Base-by-base conservation (phyloP, 306 rosid genomes). In the Medicago truncatula region DNA sequence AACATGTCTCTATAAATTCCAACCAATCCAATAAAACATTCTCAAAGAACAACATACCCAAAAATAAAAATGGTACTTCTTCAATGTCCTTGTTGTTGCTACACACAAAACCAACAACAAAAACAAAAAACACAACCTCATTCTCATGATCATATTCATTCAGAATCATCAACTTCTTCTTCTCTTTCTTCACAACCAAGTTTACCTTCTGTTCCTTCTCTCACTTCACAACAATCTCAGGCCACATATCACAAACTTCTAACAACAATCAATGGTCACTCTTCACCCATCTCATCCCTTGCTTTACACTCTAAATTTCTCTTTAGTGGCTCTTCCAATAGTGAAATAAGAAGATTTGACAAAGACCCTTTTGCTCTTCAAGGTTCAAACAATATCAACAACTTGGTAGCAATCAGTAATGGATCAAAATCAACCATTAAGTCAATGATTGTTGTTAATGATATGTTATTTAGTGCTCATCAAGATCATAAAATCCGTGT, bases 401-500 rank as follows among this genome's bases (percentile, higher is more conserved):
- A 28, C 47, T 25, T 56, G 0, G 88, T 80, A 0, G 82, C 80
- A 20, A 5, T 44, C 25, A 68, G 76, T 74, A 41, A 41, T 3
- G 82, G 82, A 39, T 17, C 71, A 40, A 65, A 39, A 76, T 20
- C 34, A 46, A 46, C 87, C 7, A 73, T 92, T 20, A 89, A 92
- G 54, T 86, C 88, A 0, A 23, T 89, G 0, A 78, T 79, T 3
- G 50, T 89, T 34, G 54, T 28, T 5, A 78, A 81, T 3, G 79
- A 88, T 2, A 67, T 62, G n/a, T 70, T 88, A 0, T 82, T 85
- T 87, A 86, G 77, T 21, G 89, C 96, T 15, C 97, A 92, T 68
- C 96, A 92, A 58, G 96, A 92, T 71, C 79, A 88, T 77, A 88
- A 86, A 87, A 84, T 88, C 82, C 81, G 97, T 1, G 90, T 88